These are phyloP conservation scores for Fonsecaea multimorphosa DNA, from an alignment of 2,329 filamentous ascomycete species.

Conservation along the genomic window DNA sequence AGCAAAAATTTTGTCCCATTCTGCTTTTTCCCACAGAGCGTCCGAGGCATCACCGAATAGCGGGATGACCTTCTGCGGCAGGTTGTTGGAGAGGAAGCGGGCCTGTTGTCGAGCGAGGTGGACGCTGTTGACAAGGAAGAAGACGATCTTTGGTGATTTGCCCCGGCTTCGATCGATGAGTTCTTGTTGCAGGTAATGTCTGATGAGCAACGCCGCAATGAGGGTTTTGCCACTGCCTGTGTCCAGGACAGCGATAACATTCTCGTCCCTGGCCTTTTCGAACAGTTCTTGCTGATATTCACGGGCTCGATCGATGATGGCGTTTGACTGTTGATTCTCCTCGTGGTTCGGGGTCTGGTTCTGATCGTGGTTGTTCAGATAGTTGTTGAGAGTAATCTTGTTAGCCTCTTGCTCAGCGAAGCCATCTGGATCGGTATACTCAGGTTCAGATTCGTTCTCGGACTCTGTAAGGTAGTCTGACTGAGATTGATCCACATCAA, in stretches of 20 bases:
- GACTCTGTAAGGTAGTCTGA: slow-evolving; percentile 23
- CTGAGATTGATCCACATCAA: slow-evolving; percentile 2
- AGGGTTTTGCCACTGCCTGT: slow-evolving; percentile 89
- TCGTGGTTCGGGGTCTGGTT: slow-evolving; percentile 29
- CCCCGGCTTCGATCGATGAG: slow-evolving; percentile 70
- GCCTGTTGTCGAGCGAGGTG: slow-evolving; percentile 90
- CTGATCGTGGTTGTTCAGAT: slow-evolving; percentile 23
- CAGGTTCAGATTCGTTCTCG: slow-evolving; percentile 20
- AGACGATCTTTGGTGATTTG: slow-evolving; percentile 69
- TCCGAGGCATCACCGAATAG: slow-evolving; percentile 74
- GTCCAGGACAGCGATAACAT: slow-evolving; percentile 79
- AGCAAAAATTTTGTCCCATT: slow-evolving; percentile 64
- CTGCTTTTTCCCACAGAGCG: slow-evolving; percentile 63
- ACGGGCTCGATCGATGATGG: slow-evolving; percentile 76
- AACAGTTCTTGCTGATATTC: slow-evolving; percentile 95
- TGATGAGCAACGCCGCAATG: slow-evolving; percentile 86
- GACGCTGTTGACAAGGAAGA: slow-evolving; percentile 78
- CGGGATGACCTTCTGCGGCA: slow-evolving; percentile 74
- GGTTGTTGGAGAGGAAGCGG: slow-evolving; percentile 78
- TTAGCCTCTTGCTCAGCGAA: slow-evolving; percentile 23
- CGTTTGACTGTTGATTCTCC: slow-evolving; percentile 60
- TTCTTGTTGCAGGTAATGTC: slow-evolving; percentile 77
- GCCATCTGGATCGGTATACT: background rate
- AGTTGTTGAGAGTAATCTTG: slow-evolving; percentile 29
- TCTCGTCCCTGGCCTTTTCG: slow-evolving; percentile 80